phyloP scores from a whole-genome alignment of 352 stramenopile genomes.

The Peronospora tabacina region DNA sequence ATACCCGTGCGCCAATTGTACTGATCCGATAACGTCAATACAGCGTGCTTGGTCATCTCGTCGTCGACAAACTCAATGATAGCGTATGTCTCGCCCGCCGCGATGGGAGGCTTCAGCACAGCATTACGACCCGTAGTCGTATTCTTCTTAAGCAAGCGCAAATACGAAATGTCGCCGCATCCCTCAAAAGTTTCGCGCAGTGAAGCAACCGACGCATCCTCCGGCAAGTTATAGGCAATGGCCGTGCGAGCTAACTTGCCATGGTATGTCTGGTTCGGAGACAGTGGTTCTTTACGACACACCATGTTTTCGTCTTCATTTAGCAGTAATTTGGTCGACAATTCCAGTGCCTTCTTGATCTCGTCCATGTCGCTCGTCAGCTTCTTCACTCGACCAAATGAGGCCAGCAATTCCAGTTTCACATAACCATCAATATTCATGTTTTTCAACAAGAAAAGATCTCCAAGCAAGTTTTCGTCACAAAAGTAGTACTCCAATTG shows the following conservation, averaged over 20 bases:
- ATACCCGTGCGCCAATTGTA: conserved; percentile 86
- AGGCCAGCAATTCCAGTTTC: conserved; percentile 77
- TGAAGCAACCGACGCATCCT: conserved; percentile 78
- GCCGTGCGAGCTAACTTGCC: conserved; percentile 77
- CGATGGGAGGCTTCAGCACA: conserved; percentile 82
- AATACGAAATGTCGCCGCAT: conserved; percentile 79
- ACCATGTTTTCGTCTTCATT: conserved; percentile 81
- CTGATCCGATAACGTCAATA: conserved; percentile 79
- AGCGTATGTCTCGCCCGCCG: conserved; percentile 78
- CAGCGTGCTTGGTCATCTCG: conserved; percentile 85
- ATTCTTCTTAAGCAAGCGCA: conserved; percentile 86
- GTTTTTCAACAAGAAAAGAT: conserved; percentile 84
- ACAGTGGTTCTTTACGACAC: conserved; percentile 76
- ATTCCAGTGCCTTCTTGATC: conserved; percentile 73
- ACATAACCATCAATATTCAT: conserved; percentile 87
- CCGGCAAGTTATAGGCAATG: conserved; percentile 82
- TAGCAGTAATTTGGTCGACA: conserved; percentile 79
- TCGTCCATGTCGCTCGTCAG: conserved; percentile 77
- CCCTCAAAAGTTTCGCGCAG: conserved; percentile 79
- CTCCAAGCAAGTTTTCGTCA: conserved; percentile 79
- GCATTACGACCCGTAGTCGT: conserved; percentile 79
- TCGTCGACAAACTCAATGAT: conserved; percentile 87
- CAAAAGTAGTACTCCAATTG: conserved; percentile 87
- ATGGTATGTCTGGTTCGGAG: conserved; percentile 79
- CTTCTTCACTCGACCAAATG: conserved; percentile 82